Conservation (phyloP, 2,329 filamentous ascomycete species). For the Colletotrichum tamarilloi region DNA sequence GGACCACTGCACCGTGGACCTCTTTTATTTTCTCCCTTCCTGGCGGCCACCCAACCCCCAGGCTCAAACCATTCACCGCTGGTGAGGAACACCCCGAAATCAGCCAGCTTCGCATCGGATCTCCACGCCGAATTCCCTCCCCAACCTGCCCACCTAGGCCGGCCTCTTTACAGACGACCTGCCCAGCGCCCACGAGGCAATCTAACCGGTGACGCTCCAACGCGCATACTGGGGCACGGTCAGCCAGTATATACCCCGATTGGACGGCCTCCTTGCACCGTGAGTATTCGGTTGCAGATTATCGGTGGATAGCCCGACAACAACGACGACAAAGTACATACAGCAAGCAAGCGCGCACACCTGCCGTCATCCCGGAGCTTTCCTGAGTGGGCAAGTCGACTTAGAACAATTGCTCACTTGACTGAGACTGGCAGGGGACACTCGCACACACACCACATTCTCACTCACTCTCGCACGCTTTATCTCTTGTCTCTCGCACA, state of each 20-base stretch:
- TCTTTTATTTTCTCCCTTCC: constrained; percentile 13
- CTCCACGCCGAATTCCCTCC: constrained; percentile 27
- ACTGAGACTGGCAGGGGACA: constrained; percentile 26
- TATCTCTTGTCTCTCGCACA: constrained; percentile 7
- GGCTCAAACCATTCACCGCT: constrained; percentile 26
- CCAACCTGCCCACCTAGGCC: constrained; percentile 4
- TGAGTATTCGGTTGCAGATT: constrained; percentile 24
- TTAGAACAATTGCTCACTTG: constrained; percentile 27
- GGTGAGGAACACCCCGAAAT: constrained; percentile 9
- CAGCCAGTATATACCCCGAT: constrained; percentile 26
- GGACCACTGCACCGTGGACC: constrained; percentile 26
- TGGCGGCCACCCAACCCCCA: not conserved
- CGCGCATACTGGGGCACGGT: constrained; percentile 26
- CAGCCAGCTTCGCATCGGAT: constrained; percentile 31
- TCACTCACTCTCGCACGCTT: not conserved
- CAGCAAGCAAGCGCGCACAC: constrained; percentile 30
- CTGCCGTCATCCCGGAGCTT: constrained; percentile 24
- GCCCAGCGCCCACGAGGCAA: constrained; percentile 6
- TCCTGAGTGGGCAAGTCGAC: constrained; percentile 34
- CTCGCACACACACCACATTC: constrained; percentile 6
- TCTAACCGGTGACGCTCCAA: constrained; percentile 9
- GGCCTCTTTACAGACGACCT: constrained; percentile 9
- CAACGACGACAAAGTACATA: constrained; percentile 18
- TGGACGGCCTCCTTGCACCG: constrained; percentile 23
- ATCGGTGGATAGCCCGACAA: constrained; percentile 27